Base-by-base conservation (phyloP, 306 rosid species). In the Medicago ruthenica region DNA sequence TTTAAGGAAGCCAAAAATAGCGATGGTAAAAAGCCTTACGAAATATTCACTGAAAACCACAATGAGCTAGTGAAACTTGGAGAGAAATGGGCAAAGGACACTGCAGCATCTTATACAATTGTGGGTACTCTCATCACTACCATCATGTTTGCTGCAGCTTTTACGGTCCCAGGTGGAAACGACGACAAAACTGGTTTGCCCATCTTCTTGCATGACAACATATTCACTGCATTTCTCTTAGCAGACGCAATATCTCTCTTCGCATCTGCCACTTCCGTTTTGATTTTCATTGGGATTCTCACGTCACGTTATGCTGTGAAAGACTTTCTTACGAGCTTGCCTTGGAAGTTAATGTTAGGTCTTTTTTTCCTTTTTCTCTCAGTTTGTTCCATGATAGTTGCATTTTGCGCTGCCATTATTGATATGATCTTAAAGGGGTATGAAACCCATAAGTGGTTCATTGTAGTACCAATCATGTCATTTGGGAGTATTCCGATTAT, bases 51-150 rank as follows among this genome's bases (percentile, higher is more conserved):
- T 0, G 31, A 69, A 73, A 20, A 4, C 6, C 83, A 79, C 17
- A 1, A 40, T 34, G 74, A 79, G 41, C 45, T 27, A 44, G 37
- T 50, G 40, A 74, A 59, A 47, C 39, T 3, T 0, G 84, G 80
- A 7, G 73, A 69, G 73, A 18, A 22, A 62, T 81, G 84, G 84
- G 76, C 77, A n/a, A 81, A 75, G 17, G 42, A 61, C 0, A 61
- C 80, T 13, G 67, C 76, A 3, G 2, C 6, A 9, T 51, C 47
- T 42, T 42, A 9, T 9, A 10, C 75, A 2, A 0, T 71, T 16
- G 85, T 76, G 10, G 69, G 74, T 0, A 45, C 74, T 27, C 76
- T 75, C 8, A 70, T 81, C 9, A 45, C 20, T 3, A 81, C 77
- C 0, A 74, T 80, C 9, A 67, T 66, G 73, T 76, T 76, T 8